These are phyloP conservation scores for Austroboletus novae-zelandiae DNA, from an alignment of 1,284 basidiomycete species.

Conservation along the genomic window DNA sequence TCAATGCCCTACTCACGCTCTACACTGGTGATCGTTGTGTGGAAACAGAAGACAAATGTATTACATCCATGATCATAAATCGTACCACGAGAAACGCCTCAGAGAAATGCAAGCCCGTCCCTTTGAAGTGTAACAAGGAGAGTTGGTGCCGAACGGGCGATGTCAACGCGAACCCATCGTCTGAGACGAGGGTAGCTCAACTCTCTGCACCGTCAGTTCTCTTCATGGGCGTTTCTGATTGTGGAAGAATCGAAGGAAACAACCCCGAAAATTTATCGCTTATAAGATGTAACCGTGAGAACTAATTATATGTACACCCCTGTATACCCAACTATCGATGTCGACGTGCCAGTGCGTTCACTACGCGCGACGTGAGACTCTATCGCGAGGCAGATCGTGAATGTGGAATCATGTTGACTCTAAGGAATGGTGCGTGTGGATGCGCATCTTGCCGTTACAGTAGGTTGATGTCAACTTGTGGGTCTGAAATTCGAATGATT, in stretches of 20 bases:
- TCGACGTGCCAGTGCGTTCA: not conserved
- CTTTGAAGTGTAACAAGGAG: slow-evolving; percentile 49
- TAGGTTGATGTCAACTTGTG: too few species aligned
- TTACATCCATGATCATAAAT: not conserved
- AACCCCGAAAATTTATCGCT: slow-evolving; percentile 2
- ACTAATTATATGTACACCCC: slow-evolving; percentile 12
- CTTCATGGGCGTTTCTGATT: slow-evolving; percentile 50
- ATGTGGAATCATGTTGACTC: too few species aligned
- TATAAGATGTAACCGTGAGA: slow-evolving; percentile 15
- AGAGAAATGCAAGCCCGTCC: slow-evolving; percentile 45
- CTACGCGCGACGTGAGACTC: too few species aligned
- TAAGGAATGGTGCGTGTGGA: too few species aligned
- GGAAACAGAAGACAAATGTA: not conserved
- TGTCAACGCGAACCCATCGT: slow-evolving; percentile 38
- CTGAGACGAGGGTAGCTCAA: slow-evolving; percentile 37
- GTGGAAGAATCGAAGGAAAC: slow-evolving; percentile 46
- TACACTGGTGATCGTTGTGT: slow-evolving; percentile 43
- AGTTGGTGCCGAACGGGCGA: slow-evolving; percentile 48
- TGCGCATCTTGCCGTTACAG: too few species aligned
- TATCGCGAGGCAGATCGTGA: too few species aligned
- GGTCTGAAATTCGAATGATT: too few species aligned
- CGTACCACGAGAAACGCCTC: slow-evolving; percentile 37
- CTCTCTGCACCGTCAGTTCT: slow-evolving; percentile 44
- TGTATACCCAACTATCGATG: not conserved
- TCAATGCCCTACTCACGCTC: slow-evolving; percentile 52